Percentiles rank a stretch among this genome's conserved stretches.
Conservation (phyloP, 2,329 filamentous ascomycete species). For the Fusarium coffeatum region DNA sequence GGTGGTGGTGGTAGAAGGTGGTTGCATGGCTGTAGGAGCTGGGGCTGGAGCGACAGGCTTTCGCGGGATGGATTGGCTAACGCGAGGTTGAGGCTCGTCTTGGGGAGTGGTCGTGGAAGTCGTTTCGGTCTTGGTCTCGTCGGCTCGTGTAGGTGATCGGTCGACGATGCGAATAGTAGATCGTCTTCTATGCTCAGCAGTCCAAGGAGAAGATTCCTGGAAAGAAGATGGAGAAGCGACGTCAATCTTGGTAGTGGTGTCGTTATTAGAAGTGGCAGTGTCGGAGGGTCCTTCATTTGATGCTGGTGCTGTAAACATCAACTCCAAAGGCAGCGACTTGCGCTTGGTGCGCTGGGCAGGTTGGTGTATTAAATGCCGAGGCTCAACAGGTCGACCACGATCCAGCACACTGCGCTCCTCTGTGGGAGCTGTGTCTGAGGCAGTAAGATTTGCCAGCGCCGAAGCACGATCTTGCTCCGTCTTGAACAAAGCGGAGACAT, state of each 20-base stretch:
- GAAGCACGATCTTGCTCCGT: constrained; percentile 6
- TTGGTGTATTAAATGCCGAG: constrained; percentile 26
- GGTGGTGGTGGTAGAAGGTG: background rate
- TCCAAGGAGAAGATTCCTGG: constrained; percentile 10
- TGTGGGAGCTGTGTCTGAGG: background rate
- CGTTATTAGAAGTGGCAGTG: background rate
- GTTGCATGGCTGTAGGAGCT: background rate
- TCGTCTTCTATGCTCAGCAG: background rate
- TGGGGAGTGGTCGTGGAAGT: background rate
- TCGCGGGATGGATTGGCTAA: background rate
- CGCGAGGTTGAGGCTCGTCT: background rate
- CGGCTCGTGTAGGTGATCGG: constrained; percentile 2
- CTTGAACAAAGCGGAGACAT: constrained; percentile 4
- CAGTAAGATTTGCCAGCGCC: background rate
- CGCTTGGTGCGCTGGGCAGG: constrained; percentile 8
- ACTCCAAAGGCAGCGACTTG: constrained; percentile 26
- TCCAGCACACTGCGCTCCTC: constrained; percentile 8
- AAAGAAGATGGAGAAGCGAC: background rate
- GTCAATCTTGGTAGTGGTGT: background rate
- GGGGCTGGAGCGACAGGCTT: background rate
- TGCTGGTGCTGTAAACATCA: constrained; percentile 6
- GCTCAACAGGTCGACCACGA: constrained; percentile 21
- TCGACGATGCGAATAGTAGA: constrained; percentile 3
- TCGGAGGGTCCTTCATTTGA: constrained; percentile 6
- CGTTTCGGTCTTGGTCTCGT: constrained; percentile 4